Evolutionary conservation across 2,329 filamentous ascomycete species (phyloP).

Genomic region (Colletotrichum sojae): DNA sequence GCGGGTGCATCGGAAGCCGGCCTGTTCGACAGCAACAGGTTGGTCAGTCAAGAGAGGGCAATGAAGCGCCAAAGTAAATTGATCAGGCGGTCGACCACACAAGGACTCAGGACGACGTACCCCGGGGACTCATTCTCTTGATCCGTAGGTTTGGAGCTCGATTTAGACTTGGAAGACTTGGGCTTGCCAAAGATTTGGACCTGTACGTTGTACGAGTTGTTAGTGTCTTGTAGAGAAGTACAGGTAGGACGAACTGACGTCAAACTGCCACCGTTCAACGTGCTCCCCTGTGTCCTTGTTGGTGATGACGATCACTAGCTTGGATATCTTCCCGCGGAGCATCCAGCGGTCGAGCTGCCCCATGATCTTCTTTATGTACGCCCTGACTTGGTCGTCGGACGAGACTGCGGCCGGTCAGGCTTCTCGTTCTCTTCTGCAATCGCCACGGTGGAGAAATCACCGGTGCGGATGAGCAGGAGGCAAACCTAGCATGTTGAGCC

Average conservation of each 20-base stretch:
- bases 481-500: slow-evolving; percentile 92
- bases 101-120: slow-evolving; percentile 53
- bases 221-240: background rate
- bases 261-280: slow-evolving; percentile 98
- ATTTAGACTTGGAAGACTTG: slow-evolving; percentile 59
- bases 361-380: slow-evolving; percentile 99
- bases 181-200: slow-evolving; percentile 56
- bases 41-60: no score
- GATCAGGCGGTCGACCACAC: no score
- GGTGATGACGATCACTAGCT: slow-evolving; percentile 96
- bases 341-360: slow-evolving; percentile 98
- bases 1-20: slow-evolving; percentile 46
- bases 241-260: slow-evolving; percentile 67
- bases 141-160: slow-evolving; percentile 67
- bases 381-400: slow-evolving; percentile 97
- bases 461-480: slow-evolving; percentile 10
- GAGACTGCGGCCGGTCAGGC: slow-evolving; percentile 71
- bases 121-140: slow-evolving; percentile 78
- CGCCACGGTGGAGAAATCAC: background rate
- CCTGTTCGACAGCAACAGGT: slow-evolving; percentile 22
- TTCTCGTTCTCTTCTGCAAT: slow-evolving; percentile 13
- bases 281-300: slow-evolving; percentile 97
- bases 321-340: slow-evolving; percentile 95
- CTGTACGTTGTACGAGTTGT: slow-evolving; percentile 41
- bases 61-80: no score